Evolutionary conservation across 2,329 filamentous ascomycete species (phyloP), one percentile per base, ranked within the genome.

Genomic region (Chalaropsis thielavioides): DNA sequence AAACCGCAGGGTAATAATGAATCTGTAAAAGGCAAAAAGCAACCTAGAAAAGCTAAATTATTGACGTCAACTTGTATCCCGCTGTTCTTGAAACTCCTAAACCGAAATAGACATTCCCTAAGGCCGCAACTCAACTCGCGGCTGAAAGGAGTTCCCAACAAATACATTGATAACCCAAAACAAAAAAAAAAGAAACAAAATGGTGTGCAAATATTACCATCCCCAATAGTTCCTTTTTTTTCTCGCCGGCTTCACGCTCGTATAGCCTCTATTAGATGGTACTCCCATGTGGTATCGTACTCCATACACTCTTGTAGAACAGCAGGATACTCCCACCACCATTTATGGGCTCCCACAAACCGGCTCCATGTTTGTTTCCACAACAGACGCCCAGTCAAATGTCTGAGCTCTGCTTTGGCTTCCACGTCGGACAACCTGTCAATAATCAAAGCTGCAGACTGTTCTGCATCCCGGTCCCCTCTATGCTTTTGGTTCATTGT

Each of bases 251-350:
- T 8, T 35, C 41, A 62, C 35, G 19, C 51, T 44, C 62, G 84
- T 35, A 83, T 76, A 1, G 79, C 82, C 64, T 82, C 77, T 66
- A 85, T 80, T 22, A 82, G 73, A 62, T 78, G 78, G 69, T 83
- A 85, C 68, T 84, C 80, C 81, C 82, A 86, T 64, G 77, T 76
- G 0, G 83, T 86, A 3, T 78, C 78, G 67, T 80, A 70, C 64
- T 77, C 73, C 17, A 78, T 70, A 67, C 83, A 86, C 71, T 86
- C 83, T 49, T 79, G 75, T 1, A 83, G 72, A 65, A 81, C 82
- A 0, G 72, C 76, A 13, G 75, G 72, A 40, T 84, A 79, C 51
- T 86, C 81, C 83, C 83, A 86, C 83, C 83, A 86, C 82, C 82
- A 85, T 54, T 71, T 74, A 6, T 77, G 72, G 0, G 76, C 76